Evolutionary conservation across 1,139 yeast species (phyloP).

Genomic region (Nakaseomyces sp.): DNA sequence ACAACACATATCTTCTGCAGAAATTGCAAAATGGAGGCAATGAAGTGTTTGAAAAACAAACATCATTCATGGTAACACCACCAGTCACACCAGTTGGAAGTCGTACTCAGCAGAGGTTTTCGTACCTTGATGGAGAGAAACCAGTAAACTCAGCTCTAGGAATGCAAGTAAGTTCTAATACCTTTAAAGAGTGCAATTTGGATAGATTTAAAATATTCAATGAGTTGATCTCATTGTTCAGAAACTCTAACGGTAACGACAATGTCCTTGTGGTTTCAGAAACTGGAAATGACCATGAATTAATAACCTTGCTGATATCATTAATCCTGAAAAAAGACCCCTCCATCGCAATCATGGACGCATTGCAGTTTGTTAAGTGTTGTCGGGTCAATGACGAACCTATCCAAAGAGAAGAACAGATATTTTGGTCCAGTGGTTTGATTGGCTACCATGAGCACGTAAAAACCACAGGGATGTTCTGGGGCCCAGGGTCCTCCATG

Average conservation of each 20-base stretch:
- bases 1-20: constrained; percentile 13
- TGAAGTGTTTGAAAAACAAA: neutral
- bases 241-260: constrained; percentile 14
- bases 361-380: constrained; percentile 25
- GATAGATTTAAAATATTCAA: constrained; percentile 23
- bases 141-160: neutral
- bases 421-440: constrained; percentile 24
- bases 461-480: constrained; percentile 18
- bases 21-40: constrained; percentile 1
- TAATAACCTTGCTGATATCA: constrained; percentile 24
- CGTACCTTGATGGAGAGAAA: constrained; percentile 1
- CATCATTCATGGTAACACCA: neutral
- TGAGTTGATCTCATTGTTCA: constrained; percentile 25
- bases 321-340: constrained; percentile 22
- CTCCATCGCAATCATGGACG: constrained; percentile 19
- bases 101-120: neutral
- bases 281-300: constrained; percentile 24
- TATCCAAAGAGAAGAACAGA: constrained; percentile 17
- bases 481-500: constrained; percentile 13
- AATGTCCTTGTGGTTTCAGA: constrained; percentile 25
- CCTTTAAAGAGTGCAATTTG: constrained; percentile 16
- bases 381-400: constrained; percentile 18
- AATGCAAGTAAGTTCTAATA: constrained; percentile 10
- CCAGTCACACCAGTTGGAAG: constrained; percentile 1
- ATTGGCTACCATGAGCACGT: constrained; percentile 24